A percentile compares a stretch with the other conserved stretches of the same genome.
These are phyloP conservation scores for Chamaecrista fasciculata DNA, from an alignment of 306 rosid species.

Conservation along the genomic window DNA sequence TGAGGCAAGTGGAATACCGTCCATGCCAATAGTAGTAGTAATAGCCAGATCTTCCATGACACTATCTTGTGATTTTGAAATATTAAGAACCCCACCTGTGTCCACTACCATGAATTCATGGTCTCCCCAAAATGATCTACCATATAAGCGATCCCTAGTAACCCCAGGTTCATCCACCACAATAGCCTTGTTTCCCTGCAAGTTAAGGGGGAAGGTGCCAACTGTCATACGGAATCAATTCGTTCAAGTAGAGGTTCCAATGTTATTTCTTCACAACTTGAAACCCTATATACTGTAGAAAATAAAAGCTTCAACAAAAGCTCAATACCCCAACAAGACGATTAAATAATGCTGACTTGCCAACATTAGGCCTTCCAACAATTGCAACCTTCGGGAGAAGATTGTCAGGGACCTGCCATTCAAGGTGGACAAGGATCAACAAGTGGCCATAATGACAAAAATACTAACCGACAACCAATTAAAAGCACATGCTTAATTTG, in stretches of 20 bases:
- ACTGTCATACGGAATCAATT: neutral
- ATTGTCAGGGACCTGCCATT: conserved; percentile 76
- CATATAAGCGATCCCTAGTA: conserved; percentile 94
- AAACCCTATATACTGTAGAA: conserved; percentile 7
- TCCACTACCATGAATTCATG: conserved; percentile 92
- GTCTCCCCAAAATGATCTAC: conserved; percentile 90
- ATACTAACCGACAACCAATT: conserved; percentile 13
- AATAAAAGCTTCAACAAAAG: conserved; percentile 25
- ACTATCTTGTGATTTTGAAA: conserved; percentile 72
- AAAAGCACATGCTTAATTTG: neutral
- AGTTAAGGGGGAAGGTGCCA: conserved; percentile 15
- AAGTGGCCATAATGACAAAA: conserved; percentile 25
- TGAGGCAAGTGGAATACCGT: conserved; percentile 84
- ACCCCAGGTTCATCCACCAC: conserved; percentile 99
- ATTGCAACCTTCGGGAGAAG: conserved; percentile 86
- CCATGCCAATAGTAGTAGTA: conserved; percentile 91
- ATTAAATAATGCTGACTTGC: conserved; percentile 91
- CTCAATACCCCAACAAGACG: conserved; percentile 87
- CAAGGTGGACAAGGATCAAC: conserved; percentile 33
- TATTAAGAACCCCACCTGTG: conserved; percentile 87
- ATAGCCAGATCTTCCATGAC: conserved; percentile 87
- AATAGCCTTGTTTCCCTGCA: conserved; percentile 86
- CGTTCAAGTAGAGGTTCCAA: conserved; percentile 11
- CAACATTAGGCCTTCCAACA: conserved; percentile 96
- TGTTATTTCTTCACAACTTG: conserved; percentile 2